These are phyloP conservation scores for Trypanosoma mega DNA, from an alignment of 208 protist genomes.

Conservation along the genomic window DNA sequence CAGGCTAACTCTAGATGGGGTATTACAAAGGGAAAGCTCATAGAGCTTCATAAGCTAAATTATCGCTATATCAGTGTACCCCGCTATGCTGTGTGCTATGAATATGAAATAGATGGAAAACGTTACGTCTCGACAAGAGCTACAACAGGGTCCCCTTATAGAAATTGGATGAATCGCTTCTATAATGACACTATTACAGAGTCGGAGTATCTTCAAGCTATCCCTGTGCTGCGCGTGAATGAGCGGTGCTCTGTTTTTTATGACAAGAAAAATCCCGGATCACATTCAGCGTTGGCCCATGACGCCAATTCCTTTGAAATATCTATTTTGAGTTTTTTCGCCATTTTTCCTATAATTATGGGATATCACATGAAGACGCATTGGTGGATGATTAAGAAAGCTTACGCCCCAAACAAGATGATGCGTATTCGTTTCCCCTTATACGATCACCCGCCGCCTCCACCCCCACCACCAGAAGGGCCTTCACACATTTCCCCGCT, in stretches of 20 bases:
- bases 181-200: conserved; percentile 90
- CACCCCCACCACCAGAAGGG: conserved; percentile 42
- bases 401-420: conserved; percentile 78
- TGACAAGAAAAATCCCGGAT: conserved; percentile 71
- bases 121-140: conserved; percentile 72
- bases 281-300: conserved; percentile 74
- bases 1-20: conserved; percentile 67
- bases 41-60: conserved; percentile 85
- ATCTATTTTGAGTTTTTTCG: conserved; percentile 70
- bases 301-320: conserved; percentile 90
- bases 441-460: conserved; percentile 49
- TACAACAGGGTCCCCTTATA: conserved; percentile 83
- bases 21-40: conserved; percentile 68
- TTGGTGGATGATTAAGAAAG: conserved; percentile 75
- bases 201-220: conserved; percentile 86
- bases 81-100: conserved; percentile 80
- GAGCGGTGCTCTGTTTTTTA: conserved; percentile 86
- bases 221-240: conserved; percentile 78
- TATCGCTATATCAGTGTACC: conserved; percentile 87
- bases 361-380: conserved; percentile 81
- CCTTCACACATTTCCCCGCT: conserved; percentile 55
- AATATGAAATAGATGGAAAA: conserved; percentile 84
- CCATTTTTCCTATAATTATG: conserved; percentile 81
- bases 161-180: conserved; percentile 71
- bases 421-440: conserved; percentile 73